Conservation (phyloP, 345 rosid species). For the Salix arbutifolia region DNA sequence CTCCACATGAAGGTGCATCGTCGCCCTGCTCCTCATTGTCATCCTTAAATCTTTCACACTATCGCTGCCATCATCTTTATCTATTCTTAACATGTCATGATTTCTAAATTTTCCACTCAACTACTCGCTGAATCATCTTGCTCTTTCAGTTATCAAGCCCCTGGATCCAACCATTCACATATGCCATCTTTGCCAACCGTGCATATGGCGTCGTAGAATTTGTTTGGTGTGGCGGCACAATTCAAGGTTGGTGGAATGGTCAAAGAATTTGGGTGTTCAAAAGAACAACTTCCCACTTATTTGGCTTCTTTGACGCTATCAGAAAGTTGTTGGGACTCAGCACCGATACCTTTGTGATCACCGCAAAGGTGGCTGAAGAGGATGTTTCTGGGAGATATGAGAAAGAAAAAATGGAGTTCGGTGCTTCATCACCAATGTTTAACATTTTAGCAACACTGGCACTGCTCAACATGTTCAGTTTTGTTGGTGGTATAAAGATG, state of each 20-base stretch:
- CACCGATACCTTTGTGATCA: slow-evolving; percentile 47
- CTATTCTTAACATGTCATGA: too few relatives aligned
- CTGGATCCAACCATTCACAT: slow-evolving; percentile 61
- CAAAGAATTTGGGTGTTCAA: slow-evolving; percentile 70
- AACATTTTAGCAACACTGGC: slow-evolving; percentile 56
- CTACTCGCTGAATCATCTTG: too few relatives aligned
- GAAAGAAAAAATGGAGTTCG: slow-evolving; percentile 68
- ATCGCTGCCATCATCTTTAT: too few relatives aligned
- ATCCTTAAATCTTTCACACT: too few relatives aligned
- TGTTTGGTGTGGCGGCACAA: slow-evolving; percentile 52
- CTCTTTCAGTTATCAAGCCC: slow-evolving; percentile 46
- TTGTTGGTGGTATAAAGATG: slow-evolving; percentile 24
- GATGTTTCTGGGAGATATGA: slow-evolving; percentile 45
- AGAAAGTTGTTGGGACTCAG: slow-evolving; percentile 42
- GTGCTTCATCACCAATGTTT: slow-evolving; percentile 60
- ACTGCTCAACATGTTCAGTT: slow-evolving; percentile 46
- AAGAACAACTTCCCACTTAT: slow-evolving; percentile 63
- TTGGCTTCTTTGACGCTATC: slow-evolving; percentile 51
- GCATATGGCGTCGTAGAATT: slow-evolving; percentile 49
- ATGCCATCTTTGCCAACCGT: slow-evolving; percentile 29
- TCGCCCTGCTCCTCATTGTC: too few relatives aligned
- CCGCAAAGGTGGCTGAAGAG: slow-evolving; percentile 59
- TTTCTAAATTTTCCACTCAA: too few relatives aligned
- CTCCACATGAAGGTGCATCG: too few relatives aligned
- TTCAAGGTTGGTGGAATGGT: slow-evolving; percentile 71